A percentile compares a stretch with the other conserved stretches of the same genome.
Evolutionary conservation across 768 basidiomycete species (phyloP).

Genomic region (Favolaschia claudopus): DNA sequence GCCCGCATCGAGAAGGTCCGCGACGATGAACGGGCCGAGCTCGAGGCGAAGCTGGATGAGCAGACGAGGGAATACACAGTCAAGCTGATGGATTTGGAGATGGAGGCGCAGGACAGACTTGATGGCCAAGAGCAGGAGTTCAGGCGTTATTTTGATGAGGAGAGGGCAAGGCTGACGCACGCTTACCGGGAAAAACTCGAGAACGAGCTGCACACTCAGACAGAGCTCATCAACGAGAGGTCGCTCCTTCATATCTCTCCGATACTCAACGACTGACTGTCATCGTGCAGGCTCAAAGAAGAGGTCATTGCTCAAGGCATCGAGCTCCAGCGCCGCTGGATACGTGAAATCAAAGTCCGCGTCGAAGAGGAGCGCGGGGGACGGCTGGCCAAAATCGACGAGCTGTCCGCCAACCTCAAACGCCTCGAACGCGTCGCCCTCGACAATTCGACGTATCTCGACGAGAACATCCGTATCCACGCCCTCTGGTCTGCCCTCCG

Average conservation of each 20-base stretch:
- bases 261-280: constrained; percentile 2
- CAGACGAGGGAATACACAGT: constrained; percentile 85
- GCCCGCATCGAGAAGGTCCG: constrained; percentile 80
- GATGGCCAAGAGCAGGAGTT: constrained; percentile 88
- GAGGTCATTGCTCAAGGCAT: constrained; percentile 97
- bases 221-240: constrained; percentile 95
- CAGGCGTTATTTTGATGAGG: constrained; percentile 80
- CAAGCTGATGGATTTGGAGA: constrained; percentile 83
- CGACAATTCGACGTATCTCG: constrained; percentile 89
- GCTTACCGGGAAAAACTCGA: constrained; percentile 89
- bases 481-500: constrained; percentile 93
- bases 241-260: constrained; percentile 37
- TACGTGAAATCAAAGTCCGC: constrained; percentile 92
- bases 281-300: constrained; percentile 75
- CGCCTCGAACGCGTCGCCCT: constrained; percentile 90
- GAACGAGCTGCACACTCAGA: constrained; percentile 84
- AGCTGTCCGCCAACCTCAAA: constrained; percentile 89
- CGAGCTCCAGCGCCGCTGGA: constrained; percentile 96
- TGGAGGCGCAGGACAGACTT: constrained; percentile 85
- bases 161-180: constrained; percentile 73
- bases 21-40: constrained; percentile 75
- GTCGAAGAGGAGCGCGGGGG: constrained; percentile 98
- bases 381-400: constrained; percentile 92
- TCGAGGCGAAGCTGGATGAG: constrained; percentile 75
- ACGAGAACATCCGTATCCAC: constrained; percentile 92